Evolutionary conservation across 1,284 basidiomycete species (phyloP).

Genomic region (Nidula niveotomentosa): DNA sequence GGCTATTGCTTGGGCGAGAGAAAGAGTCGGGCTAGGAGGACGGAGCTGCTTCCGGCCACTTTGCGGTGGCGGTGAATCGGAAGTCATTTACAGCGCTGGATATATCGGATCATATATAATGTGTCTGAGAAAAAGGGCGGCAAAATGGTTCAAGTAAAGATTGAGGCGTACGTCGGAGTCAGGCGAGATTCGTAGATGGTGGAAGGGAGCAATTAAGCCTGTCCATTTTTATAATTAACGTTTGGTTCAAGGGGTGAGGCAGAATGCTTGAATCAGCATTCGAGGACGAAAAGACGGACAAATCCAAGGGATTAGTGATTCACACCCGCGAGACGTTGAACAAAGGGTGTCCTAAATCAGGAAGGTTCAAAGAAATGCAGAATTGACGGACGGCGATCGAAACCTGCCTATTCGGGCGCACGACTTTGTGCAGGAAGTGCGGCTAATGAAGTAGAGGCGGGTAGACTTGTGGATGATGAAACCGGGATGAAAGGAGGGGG

Average conservation of each 20-base stretch:
- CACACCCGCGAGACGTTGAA: slow-evolving; percentile 34
- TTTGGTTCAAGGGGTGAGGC: slow-evolving; percentile 31
- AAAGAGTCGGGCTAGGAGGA: slow-evolving; percentile 31
- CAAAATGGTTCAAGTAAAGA: slow-evolving; percentile 21
- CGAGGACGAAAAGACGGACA: slow-evolving; percentile 31
- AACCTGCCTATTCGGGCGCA: slow-evolving; percentile 38
- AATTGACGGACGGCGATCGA: slow-evolving; percentile 35
- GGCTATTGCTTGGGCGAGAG: slow-evolving; percentile 62
- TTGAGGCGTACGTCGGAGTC: slow-evolving; percentile 35
- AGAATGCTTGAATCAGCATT: slow-evolving; percentile 31
- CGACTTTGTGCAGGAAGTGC: slow-evolving; percentile 21
- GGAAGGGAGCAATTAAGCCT: slow-evolving; percentile 24
- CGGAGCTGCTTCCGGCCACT: slow-evolving; percentile 33
- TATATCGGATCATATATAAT: slow-evolving; percentile 24
- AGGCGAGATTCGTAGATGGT: slow-evolving; percentile 30
- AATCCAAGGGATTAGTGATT: slow-evolving; percentile 30
- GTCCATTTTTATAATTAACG: slow-evolving; percentile 41
- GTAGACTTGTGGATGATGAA: slow-evolving; percentile 1
- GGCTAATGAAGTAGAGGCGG: slow-evolving; percentile 19
- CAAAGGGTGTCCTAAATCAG: slow-evolving; percentile 55
- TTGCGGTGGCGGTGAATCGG: slow-evolving; percentile 38
- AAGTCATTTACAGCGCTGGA: slow-evolving; percentile 40
- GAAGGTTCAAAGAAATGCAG: slow-evolving; percentile 48
- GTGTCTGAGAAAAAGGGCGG: slow-evolving; percentile 25
- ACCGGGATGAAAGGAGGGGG: slow-evolving; percentile 12